Conservation (phyloP, 176 grass and related monocot genomes). For the Panicum miliaceum region DNA sequence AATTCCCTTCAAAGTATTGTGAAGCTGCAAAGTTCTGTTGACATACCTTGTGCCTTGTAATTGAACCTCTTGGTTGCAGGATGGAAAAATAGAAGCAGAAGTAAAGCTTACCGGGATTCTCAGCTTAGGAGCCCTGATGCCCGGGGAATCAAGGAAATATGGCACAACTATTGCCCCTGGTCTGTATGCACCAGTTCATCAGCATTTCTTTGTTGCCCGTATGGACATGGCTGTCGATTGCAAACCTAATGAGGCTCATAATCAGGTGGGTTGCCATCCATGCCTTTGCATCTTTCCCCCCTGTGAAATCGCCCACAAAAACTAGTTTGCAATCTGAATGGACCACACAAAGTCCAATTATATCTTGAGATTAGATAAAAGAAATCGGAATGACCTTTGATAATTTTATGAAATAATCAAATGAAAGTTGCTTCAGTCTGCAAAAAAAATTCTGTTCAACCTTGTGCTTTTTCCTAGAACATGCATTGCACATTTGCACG, state of each 20-base stretch:
- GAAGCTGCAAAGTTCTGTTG: slow-evolving; percentile 3
- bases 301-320: neutral
- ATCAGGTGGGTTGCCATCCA: slow-evolving; percentile 70
- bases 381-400: neutral
- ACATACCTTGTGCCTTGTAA: neutral
- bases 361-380: slow-evolving; percentile 7
- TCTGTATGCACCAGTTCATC: slow-evolving; percentile 99
- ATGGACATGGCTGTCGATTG: slow-evolving; percentile 99
- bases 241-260: slow-evolving; percentile 90
- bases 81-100: slow-evolving; percentile 99
- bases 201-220: slow-evolving; percentile 99
- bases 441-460: neutral
- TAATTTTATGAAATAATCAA: neutral
- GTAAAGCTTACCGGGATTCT: slow-evolving; percentile 99
- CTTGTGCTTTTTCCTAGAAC: neutral
- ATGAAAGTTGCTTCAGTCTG: slow-evolving; percentile 1
- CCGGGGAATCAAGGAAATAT: slow-evolving; percentile 94
- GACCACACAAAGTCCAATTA: neutral
- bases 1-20: slow-evolving; percentile 16
- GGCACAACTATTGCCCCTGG: slow-evolving; percentile 98
- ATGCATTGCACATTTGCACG: too few species aligned
- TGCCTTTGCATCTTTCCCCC: neutral
- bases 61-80: slow-evolving; percentile 51
- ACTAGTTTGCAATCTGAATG: neutral
- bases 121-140: slow-evolving; percentile 94